A percentile compares a stretch with the other conserved stretches of the same genome.
Evolutionary conservation across 495 filamentous ascomycete genomes (phyloP).

Genomic region (Penicillium goetzii): DNA sequence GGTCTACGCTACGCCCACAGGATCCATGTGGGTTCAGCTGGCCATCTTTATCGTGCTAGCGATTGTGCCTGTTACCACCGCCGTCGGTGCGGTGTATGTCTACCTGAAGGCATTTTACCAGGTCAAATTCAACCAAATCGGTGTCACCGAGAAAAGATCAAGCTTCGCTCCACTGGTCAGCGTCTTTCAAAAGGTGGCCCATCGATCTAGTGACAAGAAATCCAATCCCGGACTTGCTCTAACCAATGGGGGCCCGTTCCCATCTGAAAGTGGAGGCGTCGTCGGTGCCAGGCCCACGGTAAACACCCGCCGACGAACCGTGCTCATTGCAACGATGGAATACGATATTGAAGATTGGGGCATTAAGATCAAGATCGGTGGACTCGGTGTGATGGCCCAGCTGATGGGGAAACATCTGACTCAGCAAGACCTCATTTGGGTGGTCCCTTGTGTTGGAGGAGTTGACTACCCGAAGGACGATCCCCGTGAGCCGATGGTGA

Average conservation of each 20-base stretch:
- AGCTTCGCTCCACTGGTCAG: conserved; percentile 15
- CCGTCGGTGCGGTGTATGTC: conserved; percentile 42
- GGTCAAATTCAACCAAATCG: conserved; percentile 54
- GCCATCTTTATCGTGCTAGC: conserved; percentile 50
- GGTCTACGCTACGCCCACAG: conserved; percentile 46
- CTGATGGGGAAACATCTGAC: conserved; percentile 68
- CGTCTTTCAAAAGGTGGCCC: conserved; percentile 10
- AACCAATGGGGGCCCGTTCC: conserved; percentile 24
- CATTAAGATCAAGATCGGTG: conserved; percentile 73
- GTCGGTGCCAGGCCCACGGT: background rate
- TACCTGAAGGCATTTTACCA: conserved; percentile 54
- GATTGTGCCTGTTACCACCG: conserved; percentile 46
- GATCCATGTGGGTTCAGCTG: conserved; percentile 46
- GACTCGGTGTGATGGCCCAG: conserved; percentile 67
- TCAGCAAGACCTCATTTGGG: conserved; percentile 70
- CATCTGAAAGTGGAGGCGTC: conserved; percentile 19
- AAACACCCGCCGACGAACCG: conserved; percentile 48
- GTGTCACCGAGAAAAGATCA: conserved; percentile 23
- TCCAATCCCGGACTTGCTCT: conserved; percentile 27
- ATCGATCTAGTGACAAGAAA: background rate
- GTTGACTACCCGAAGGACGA: conserved; percentile 65
- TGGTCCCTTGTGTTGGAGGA: conserved; percentile 68
- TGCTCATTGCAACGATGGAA: conserved; percentile 71
- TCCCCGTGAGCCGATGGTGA: conserved; percentile 59
- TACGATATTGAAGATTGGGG: conserved; percentile 71